A percentile compares a stretch with the other conserved stretches of the same genome.
Evolutionary conservation across 2,329 filamentous ascomycete genomes (phyloP).

Genomic region (Triangularia setosa): DNA sequence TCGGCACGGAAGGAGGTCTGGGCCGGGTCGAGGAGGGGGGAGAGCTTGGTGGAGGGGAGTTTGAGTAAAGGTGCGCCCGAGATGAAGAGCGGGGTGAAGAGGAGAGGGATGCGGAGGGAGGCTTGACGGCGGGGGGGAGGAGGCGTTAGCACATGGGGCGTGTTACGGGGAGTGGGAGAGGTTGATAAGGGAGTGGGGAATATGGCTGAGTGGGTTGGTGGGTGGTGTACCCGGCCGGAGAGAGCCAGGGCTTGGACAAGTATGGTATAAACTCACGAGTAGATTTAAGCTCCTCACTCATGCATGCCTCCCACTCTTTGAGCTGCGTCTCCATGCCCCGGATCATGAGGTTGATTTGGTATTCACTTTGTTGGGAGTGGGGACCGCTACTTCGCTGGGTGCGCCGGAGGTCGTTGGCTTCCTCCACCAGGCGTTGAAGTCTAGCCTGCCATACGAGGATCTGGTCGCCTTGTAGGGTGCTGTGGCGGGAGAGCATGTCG

Average conservation of each 20-base stretch:
- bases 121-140: too few species aligned
- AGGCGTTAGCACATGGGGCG: constrained; percentile 18
- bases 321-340: constrained; percentile 46
- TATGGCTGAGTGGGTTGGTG: background rate
- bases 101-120: constrained; percentile 32
- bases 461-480: constrained; percentile 37
- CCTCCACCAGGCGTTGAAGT: constrained; percentile 38
- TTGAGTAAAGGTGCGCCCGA: constrained; percentile 37
- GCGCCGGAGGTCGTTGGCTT: constrained; percentile 34
- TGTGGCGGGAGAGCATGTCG: constrained; percentile 39
- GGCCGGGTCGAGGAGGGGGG: background rate
- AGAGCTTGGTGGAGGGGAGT: constrained; percentile 16
- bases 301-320: constrained; percentile 37
- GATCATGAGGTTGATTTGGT: constrained; percentile 43
- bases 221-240: background rate
- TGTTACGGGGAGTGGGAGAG: constrained; percentile 15
- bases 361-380: constrained; percentile 29
- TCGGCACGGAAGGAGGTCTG: constrained; percentile 14
- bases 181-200: background rate
- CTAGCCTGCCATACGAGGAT: constrained; percentile 43
- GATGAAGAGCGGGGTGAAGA: constrained; percentile 39
- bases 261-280: constrained; percentile 24
- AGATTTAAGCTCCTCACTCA: constrained; percentile 34
- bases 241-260: background rate
- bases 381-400: constrained; percentile 24